phyloP scores from a whole-genome alignment of 2,329 filamentous ascomycete genomes.

The Camillea tinctor region DNA sequence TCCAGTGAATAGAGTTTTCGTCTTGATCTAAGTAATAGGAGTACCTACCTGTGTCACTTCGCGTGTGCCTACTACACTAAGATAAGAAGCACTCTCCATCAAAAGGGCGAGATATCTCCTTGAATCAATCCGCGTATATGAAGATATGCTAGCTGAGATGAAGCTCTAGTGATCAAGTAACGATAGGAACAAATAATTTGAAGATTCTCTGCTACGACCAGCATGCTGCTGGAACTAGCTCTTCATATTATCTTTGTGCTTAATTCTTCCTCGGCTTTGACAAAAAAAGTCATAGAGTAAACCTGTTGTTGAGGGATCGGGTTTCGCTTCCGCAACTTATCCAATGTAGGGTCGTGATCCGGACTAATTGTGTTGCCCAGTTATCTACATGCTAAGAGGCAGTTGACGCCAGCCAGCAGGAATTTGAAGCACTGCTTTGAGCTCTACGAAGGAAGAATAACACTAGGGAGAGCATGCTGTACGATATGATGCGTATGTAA shows the following conservation, averaged over 20 bases:
- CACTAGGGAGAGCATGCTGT: not conserved
- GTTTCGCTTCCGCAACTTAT: not conserved
- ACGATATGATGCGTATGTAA: not conserved
- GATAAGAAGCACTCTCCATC: not conserved
- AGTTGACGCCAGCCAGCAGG: not conserved
- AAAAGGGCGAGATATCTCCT: not conserved
- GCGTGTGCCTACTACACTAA: not conserved
- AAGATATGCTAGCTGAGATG: not conserved
- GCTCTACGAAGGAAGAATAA: not conserved
- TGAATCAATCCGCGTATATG: not conserved
- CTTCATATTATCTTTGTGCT: not conserved
- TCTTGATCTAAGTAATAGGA: not conserved
- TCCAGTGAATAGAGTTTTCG: too few relatives aligned
- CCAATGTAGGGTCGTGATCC: not conserved
- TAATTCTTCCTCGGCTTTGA: not conserved
- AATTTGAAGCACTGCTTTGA: not conserved
- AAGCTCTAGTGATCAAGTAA: not conserved
- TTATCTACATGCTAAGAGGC: not conserved
- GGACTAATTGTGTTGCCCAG: not conserved
- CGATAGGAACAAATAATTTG: not conserved
- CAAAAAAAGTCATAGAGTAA: not conserved
- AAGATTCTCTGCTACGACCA: too few relatives aligned
- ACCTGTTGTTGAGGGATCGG: not conserved
- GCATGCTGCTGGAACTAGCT: too few relatives aligned
- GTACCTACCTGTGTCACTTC: not conserved